Base-by-base conservation (phyloP, 1,139 yeast species). In the Nakaseomyces delphensis region DNA sequence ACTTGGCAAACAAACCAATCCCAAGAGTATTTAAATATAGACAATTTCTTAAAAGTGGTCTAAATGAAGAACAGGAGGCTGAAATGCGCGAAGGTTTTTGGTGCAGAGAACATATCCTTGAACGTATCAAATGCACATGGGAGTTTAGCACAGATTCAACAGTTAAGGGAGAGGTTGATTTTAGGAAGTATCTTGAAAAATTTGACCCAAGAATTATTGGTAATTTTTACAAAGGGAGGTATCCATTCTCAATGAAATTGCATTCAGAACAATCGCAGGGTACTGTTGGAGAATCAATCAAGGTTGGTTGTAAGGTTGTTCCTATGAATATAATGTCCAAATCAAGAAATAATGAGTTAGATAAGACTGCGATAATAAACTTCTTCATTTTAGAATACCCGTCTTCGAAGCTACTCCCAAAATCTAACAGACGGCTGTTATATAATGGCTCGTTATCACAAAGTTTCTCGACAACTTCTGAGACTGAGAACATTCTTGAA, bases 1-100 rank as follows among this genome's bases (percentile, higher is more conserved):
- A 71, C n/a, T 70, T 72, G 37, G 57, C 76, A 14, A 59, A 65
- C 3, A 62, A 63, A 32, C 73, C 76, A 0, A 79, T 89, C 24
- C 97, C 97, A n/a, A 79, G 85, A 23, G 65, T 87, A 36, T 54
- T 58, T n/a, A 62, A 83, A 33, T 76, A 78, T 38, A 77, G 79
- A 46, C 96, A 87, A 62, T 84, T 79, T 55, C 69, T 86, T 15
- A 82, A 81, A 53, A 73, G 77, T 41, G 73, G 71, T 41, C 57
- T 78, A 23, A 66, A 77, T 0, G 73, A 63, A 52, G 80, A 73
- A 44, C 83, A 74, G 45, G 69, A 64, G 49, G 59, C 50, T 36
- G 70, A 66, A 41, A 71, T 77, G 63, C 70, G 77, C 46, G 79
- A 78, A 49, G 65, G 75, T 5, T 91, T 87, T 60, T 91, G 98